phyloP scores from a whole-genome alignment of 441 rosid genomes.

The Jatropha podagrica region DNA sequence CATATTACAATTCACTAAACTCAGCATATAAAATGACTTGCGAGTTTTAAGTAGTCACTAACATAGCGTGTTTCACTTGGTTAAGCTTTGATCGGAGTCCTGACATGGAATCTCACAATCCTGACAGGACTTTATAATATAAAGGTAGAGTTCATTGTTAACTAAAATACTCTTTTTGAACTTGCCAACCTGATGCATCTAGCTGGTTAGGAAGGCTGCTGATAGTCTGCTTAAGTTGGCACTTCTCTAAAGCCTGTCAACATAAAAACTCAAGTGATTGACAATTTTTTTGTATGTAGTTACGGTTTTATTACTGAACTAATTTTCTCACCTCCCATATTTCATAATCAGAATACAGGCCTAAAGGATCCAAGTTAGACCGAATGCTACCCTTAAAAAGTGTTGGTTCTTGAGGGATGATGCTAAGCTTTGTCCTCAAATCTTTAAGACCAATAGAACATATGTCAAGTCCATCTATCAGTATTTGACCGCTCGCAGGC shows the following conservation, averaged over 20 bases:
- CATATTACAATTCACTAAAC: not conserved
- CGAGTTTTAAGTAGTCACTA: too few species aligned
- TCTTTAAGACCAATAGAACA: constrained; percentile 76
- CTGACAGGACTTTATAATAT: too few species aligned
- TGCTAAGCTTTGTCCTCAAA: constrained; percentile 78
- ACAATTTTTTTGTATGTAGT: not conserved
- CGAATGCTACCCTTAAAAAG: constrained; percentile 78
- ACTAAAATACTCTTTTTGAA: too few species aligned
- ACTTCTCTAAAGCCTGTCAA: constrained; percentile 75
- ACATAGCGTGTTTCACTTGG: too few species aligned
- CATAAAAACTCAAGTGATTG: not conserved
- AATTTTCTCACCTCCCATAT: constrained; percentile 68
- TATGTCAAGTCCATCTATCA: constrained; percentile 72
- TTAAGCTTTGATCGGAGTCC: too few species aligned
- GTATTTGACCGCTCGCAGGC: constrained; percentile 64
- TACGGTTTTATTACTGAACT: not conserved
- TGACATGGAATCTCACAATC: too few species aligned
- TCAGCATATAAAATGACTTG: not conserved
- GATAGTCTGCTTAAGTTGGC: constrained; percentile 77
- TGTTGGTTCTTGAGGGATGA: constrained; percentile 92
- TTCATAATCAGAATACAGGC: constrained; percentile 64
- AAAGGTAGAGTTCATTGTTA: too few species aligned
- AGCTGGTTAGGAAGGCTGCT: constrained; percentile 66
- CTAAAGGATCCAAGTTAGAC: constrained; percentile 78
- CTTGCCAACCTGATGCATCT: constrained; percentile 60